Evolutionary conservation across 805 yeast species (phyloP), one percentile per base, ranked within the genome.

Genomic region (Starmera quercuum): DNA sequence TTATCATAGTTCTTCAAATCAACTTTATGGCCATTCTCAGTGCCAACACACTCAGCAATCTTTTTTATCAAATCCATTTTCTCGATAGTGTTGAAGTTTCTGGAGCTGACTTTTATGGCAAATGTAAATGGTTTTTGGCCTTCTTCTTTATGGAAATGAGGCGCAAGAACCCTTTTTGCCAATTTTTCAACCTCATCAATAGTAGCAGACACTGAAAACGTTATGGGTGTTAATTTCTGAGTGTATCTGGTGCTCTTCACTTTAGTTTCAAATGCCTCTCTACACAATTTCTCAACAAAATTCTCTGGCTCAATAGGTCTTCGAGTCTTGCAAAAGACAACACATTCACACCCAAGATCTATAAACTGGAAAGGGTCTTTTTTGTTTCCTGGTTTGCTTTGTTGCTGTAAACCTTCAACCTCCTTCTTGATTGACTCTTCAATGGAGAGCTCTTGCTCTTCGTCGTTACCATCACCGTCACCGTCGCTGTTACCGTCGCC

Each of bases 1-100:
- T 79, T 78, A 40, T 88, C 95, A 49, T 74, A 85, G 10, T 75
- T 59, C 48, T 84, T 83, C 54, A 92, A 68, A 53, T 87, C 94
- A 12, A 92, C 95, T 23, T 59, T 63, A 54, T 86, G 95, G 2
- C 78, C 79, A 41, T 73, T 71, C 5, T 74, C 78, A 30, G 70
- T 64, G 1, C 90, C 90, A 1, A 85, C 87, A 29, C 70, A 59
- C 20, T 70, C 74, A 4, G 95, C 95, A 7, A 88, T 69, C 10
- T 74, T 64, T 23, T 68, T 73, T 39, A 85, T 86, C 32, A 90
- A 73, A n/a, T 74, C 85, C 39, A 70, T 80, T 42, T 86, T 74
- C 16, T 73, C 76, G 19, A 88, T 54, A 1, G 78, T 70, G 47
- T 75, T 81, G 62, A 86, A 88, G 55, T 85, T 83, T 45, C 99